Percentiles rank a stretch among this genome's conserved stretches.
These are phyloP conservation scores for Fusarium solani-melongenae DNA, from an alignment of 2,329 filamentous ascomycete species.

Conservation along the genomic window DNA sequence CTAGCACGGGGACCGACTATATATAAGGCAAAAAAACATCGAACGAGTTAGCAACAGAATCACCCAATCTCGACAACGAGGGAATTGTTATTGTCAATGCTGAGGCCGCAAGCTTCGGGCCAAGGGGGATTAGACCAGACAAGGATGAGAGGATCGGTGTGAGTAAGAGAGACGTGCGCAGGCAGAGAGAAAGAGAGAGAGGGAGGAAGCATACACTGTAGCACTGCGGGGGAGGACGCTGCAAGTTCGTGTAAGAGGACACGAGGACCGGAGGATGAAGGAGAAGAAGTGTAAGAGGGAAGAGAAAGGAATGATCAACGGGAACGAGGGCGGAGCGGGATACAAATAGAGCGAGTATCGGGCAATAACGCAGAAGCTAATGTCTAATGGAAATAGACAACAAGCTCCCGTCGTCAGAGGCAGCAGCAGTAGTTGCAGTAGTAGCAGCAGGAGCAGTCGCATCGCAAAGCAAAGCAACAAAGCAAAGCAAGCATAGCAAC, in stretches of 20 bases:
- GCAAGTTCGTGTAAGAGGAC: conserved; percentile 20
- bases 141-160: conserved; percentile 26
- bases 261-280: conserved; percentile 8
- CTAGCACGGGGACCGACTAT: conserved; percentile 28
- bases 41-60: conserved; percentile 40
- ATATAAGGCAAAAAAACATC: conserved; percentile 33
- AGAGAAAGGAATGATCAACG: neutral
- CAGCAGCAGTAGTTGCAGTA: neutral
- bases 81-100: conserved; percentile 30
- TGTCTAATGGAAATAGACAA: conserved; percentile 30
- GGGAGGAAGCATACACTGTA: conserved; percentile 17
- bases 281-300: neutral
- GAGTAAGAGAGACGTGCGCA: conserved; percentile 21
- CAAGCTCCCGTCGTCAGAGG: conserved; percentile 9
- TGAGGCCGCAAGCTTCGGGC: conserved; percentile 22
- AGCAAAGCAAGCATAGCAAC: conserved; percentile 10
- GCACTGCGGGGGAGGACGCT: conserved; percentile 12
- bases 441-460: neutral
- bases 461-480: conserved; percentile 2
- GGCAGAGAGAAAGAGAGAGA: conserved; percentile 4
- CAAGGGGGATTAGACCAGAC: conserved; percentile 32
- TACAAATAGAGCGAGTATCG: conserved; percentile 25
- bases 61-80: conserved; percentile 15
- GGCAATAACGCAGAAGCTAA: conserved; percentile 4
- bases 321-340: conserved; percentile 11